Evolutionary conservation across 768 basidiomycete genomes (phyloP), one percentile per base, ranked within the genome.

Genomic region (Leccinum sublutescens): DNA sequence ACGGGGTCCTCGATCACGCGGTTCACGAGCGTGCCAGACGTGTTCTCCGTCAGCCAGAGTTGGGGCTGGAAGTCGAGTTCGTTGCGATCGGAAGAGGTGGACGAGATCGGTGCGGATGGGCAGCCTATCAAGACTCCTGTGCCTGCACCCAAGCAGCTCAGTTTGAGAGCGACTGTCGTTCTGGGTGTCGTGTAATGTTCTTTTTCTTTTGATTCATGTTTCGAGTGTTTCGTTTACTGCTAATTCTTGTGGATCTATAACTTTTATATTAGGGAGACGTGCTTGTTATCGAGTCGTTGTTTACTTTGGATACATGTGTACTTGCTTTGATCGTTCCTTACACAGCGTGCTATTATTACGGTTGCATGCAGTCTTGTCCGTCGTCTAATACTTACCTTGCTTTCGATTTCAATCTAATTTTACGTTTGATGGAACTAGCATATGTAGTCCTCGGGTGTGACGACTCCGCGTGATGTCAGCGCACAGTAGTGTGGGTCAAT

Each of bases 31-130:
- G 83, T 87, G 3, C 95, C 95, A 1, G 95, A 97, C 68, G 80
- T 83, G 45, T 96, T 97, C 69, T 80, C 86, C 29, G 80, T 93
- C 49, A 85, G 86, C 60, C 92, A 95, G 78, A 92, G 89, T 62
- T 96, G 95, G 95, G 95, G 95, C 0, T 95, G 95, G 94, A 95
- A 93, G 76, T 82, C 80, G 55, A 81, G 79, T 58, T 81, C 82
- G 19, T 68, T 87, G 52, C 68, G 80, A 14, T 79, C 78, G n/a
- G 82, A 85, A 54, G 84, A 70, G 57, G 78, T 81, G 65, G 67
- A 77, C 60, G 68, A 84, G 53, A 73, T 74, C 15, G 69, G 72
- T 36, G 70, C 77, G 15, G 68, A 72, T 58, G 64, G 68, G 17
- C 61, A 68, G n/a, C 64, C 64, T 25, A 62, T 71, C 54, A 77